phyloP scores from a whole-genome alignment of 179 eudicot genomes.

The Gypsophila paniculata region DNA sequence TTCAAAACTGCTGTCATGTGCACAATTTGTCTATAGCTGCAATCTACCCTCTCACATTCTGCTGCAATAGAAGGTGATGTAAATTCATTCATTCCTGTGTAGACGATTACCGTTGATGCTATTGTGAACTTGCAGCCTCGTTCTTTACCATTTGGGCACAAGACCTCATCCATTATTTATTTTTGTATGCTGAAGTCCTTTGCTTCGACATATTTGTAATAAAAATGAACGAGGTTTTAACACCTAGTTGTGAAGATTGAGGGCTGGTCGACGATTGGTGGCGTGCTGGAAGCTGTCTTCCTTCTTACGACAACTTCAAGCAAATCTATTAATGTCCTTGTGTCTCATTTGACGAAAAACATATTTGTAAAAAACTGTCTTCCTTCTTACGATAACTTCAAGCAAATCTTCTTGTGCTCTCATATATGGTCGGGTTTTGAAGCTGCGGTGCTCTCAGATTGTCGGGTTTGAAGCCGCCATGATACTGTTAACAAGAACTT shows the following conservation, averaged over 20 bases:
- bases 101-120: neutral
- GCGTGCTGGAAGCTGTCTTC: too few relatives aligned
- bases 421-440: too few relatives aligned
- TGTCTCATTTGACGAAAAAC: too few relatives aligned
- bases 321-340: too few relatives aligned
- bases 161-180: too few relatives aligned
- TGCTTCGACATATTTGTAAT: neutral
- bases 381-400: neutral
- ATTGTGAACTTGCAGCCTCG: neutral
- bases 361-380: neutral
- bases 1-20: slow-evolving; percentile 80
- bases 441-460: too few relatives aligned
- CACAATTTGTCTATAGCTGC: slow-evolving; percentile 42
- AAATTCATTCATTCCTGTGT: neutral
- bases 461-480: neutral
- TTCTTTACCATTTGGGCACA: too few relatives aligned
- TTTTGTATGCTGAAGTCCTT: neutral
- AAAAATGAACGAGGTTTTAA: too few relatives aligned
- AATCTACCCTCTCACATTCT: neutral
- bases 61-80: neutral
- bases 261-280: too few relatives aligned
- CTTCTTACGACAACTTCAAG: too few relatives aligned
- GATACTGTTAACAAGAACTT: neutral
- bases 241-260: too few relatives aligned
- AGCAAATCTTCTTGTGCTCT: too few relatives aligned